These are phyloP conservation scores for Haplosporangium sp. DNA, from an alignment of 371 early-diverging fungal species.

Conservation along the genomic window DNA sequence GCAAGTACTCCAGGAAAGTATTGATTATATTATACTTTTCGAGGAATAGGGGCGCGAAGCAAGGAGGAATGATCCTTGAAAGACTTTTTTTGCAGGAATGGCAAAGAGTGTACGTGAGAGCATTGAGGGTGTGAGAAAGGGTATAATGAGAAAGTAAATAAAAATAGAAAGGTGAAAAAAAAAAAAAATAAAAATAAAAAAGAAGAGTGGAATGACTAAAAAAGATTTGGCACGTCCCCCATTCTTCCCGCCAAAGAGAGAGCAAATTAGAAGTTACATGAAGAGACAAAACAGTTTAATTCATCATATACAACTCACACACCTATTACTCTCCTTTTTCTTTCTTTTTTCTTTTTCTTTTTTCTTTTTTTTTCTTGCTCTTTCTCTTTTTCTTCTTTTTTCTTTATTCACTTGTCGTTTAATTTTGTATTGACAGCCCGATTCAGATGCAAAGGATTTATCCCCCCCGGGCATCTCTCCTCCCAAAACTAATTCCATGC, in stretches of 20 bases:
- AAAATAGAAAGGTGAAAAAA: neutral
- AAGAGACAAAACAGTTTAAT: no score
- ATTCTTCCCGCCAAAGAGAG: no score
- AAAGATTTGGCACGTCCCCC: no score
- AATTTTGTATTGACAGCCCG: neutral
- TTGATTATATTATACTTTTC: neutral
- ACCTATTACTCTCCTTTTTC: neutral
- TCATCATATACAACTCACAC: no score
- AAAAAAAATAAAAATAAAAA: no score
- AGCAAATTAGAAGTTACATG: no score
- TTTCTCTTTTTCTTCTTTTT: neutral
- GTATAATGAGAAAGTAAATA: neutral
- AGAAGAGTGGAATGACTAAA: no score
- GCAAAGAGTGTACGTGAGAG: neutral
- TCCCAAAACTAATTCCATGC: neutral
- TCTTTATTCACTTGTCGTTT: neutral
- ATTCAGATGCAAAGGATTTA: conserved; percentile 6
- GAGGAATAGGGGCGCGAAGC: conserved; percentile 1
- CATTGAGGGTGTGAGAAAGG: no score
- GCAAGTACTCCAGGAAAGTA: no score
- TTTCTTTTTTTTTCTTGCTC: neutral
- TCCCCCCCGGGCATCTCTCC: conserved; percentile 1
- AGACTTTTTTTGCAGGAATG: neutral
- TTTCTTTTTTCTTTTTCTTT: neutral
- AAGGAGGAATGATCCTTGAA: neutral